These are phyloP conservation scores for Quercus aquifolioides DNA, from an alignment of 306 rosid species.

Conservation along the genomic window DNA sequence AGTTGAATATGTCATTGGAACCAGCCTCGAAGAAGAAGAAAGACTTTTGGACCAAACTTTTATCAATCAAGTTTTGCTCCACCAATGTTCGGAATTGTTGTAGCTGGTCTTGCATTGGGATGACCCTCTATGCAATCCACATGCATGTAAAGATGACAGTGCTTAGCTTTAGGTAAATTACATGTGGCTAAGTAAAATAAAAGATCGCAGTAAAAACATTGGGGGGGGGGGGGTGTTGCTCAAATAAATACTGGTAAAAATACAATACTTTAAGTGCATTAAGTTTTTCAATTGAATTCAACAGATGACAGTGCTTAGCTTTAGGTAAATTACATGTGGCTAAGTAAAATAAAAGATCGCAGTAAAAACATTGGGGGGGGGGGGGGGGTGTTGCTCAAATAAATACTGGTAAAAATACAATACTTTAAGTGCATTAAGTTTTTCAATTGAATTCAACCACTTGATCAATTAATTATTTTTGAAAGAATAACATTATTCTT, in stretches of 20 bases:
- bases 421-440: too few relatives aligned
- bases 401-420: too few relatives aligned
- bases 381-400: too few relatives aligned
- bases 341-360: background rate
- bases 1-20: constrained; percentile 38
- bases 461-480: too few relatives aligned
- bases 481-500: too few relatives aligned
- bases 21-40: constrained; percentile 42
- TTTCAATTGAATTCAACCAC: too few relatives aligned
- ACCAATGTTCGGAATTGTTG: constrained; percentile 32
- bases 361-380: too few relatives aligned
- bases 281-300: too few relatives aligned
- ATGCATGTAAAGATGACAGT: background rate
- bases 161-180: background rate
- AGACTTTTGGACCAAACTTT: constrained; percentile 17
- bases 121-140: constrained; percentile 14
- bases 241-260: too few relatives aligned
- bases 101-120: constrained; percentile 26
- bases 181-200: background rate
- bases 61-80: constrained; percentile 18
- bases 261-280: too few relatives aligned
- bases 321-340: background rate
- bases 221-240: too few relatives aligned
- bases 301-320: too few relatives aligned
- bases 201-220: background rate